Evolutionary conservation across 345 rosid species (phyloP), one percentile per base, ranked within the genome.

Genomic region (Lumnitzera racemosa): DNA sequence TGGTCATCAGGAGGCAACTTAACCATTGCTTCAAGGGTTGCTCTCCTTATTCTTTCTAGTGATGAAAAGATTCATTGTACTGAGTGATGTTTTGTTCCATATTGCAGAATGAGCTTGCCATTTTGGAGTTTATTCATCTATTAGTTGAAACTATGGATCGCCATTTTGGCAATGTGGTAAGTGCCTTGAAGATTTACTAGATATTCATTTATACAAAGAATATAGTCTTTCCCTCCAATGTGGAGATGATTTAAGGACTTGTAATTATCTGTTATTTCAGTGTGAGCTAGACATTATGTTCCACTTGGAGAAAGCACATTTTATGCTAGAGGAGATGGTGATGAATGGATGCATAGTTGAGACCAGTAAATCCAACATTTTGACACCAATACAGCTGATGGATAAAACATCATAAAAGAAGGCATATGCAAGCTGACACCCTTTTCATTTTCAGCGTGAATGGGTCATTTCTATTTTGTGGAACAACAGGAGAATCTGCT

Each of bases 211-310:
- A 1, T 53, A 5, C 23, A 29, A 24, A 16, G 27, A 29, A 53
- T 29, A 20, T 14, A 20, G 20, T 29, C 20, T 5, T 53, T 15
- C 43, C 43, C 10, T 9, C 10, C 43, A 36, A 5, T 36, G 9
- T 5, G 43, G 43, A 36, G 43, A 36, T 36, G 43, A 5, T 36
- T 36, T 7, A 9, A 36, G 43, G 43, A 36, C 5, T 55, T 51
- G 61, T 24, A 57, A 0, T 47, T 41, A 13, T 46, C 53, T 36
- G 27, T 16, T 17, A 47, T 24, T 56, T 67, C 80, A 94, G 95
- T 90, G 97, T 67, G 97, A 88, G 78, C 87, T 94, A 13, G 99
- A 94, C 71, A 94, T 94, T 72, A 90, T 94, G 99, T 88, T 94
- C 69, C 99, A 94, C 80, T 67, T 88, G 71, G 98, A 95, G 83